phyloP scores from a whole-genome alignment of 192 early-diverging fungal genomes.

The Dispira simplex region DNA sequence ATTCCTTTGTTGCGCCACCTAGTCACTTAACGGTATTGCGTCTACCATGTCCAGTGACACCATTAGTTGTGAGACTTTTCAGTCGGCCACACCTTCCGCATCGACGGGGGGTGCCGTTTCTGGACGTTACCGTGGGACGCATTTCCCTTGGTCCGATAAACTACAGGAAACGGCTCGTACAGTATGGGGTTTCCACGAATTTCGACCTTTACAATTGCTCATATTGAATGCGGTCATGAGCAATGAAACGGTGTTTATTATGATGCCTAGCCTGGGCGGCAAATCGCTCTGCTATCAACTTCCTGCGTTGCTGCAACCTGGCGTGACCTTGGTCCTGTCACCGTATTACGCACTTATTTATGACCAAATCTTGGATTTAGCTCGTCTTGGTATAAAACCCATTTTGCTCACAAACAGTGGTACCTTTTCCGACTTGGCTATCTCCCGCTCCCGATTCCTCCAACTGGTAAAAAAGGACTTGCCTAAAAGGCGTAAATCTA shows the following conservation, averaged over 20 bases:
- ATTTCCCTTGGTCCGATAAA: constrained; percentile 35
- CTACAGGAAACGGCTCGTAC: constrained; percentile 20
- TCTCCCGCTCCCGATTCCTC: no score
- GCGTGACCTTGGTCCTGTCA: constrained; percentile 32
- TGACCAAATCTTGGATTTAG: constrained; percentile 27
- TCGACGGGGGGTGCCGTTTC: not conserved
- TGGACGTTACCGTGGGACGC: constrained; percentile 16
- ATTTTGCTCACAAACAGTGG: no score
- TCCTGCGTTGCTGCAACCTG: constrained; percentile 22
- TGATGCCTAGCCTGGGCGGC: constrained; percentile 33
- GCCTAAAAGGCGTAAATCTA: no score
- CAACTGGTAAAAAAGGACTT: no score
- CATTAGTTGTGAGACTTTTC: not conserved
- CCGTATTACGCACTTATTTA: constrained; percentile 35
- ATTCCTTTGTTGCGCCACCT: not conserved
- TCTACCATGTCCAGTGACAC: not conserved
- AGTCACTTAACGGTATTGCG: not conserved
- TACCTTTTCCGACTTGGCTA: no score
- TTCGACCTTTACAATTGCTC: constrained; percentile 29
- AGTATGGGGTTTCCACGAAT: constrained; percentile 27
- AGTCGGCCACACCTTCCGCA: not conserved
- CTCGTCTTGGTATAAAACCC: no score
- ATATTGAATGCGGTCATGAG: constrained; percentile 36
- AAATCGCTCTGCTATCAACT: constrained; percentile 38
- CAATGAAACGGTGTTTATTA: constrained; percentile 26